Evolutionary conservation across 2,329 filamentous ascomycete genomes (phyloP).

Genomic region (Penicillium sp.): DNA sequence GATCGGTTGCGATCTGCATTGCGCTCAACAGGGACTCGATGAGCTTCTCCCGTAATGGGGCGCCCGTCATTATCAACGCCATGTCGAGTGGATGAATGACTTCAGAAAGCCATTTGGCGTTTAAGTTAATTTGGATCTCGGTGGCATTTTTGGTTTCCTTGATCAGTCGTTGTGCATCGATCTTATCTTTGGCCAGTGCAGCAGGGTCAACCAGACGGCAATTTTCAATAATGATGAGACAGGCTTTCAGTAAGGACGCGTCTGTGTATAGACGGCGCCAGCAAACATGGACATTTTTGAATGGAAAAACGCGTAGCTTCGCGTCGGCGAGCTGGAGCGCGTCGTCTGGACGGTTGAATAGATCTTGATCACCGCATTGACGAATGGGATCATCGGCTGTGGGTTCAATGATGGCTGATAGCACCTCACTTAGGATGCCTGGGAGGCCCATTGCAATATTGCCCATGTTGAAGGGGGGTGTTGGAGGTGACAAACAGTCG

Average conservation of each 20-base stretch:
- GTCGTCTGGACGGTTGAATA: conserved; percentile 35
- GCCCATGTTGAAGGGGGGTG: no score
- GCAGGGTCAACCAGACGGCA: conserved; percentile 13
- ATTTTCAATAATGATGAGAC: conserved; percentile 27
- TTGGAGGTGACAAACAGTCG: no score
- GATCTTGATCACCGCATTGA: conserved; percentile 26
- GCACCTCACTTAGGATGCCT: conserved; percentile 18
- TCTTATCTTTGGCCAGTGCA: neutral
- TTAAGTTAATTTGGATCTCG: conserved; percentile 16
- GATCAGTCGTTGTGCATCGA: conserved; percentile 13
- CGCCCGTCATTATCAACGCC: conserved; percentile 69
- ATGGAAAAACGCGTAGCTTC: conserved; percentile 52
- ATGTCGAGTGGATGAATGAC: conserved; percentile 66
- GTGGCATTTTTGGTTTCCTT: conserved; percentile 7
- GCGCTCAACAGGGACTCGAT: conserved; percentile 36
- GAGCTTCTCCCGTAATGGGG: conserved; percentile 49
- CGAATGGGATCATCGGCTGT: conserved; percentile 33
- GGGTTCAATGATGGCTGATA: conserved; percentile 28
- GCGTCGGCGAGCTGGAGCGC: conserved; percentile 47
- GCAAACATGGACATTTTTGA: conserved; percentile 50
- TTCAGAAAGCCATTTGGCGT: conserved; percentile 47
- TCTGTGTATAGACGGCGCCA: conserved; percentile 57
- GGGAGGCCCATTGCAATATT: conserved; percentile 26
- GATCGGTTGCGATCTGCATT: conserved; percentile 23
- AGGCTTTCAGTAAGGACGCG: conserved; percentile 47